These are phyloP conservation scores for Neodidymelliopsis sp. DNA, from an alignment of 2,329 filamentous ascomycete species.

Conservation along the genomic window DNA sequence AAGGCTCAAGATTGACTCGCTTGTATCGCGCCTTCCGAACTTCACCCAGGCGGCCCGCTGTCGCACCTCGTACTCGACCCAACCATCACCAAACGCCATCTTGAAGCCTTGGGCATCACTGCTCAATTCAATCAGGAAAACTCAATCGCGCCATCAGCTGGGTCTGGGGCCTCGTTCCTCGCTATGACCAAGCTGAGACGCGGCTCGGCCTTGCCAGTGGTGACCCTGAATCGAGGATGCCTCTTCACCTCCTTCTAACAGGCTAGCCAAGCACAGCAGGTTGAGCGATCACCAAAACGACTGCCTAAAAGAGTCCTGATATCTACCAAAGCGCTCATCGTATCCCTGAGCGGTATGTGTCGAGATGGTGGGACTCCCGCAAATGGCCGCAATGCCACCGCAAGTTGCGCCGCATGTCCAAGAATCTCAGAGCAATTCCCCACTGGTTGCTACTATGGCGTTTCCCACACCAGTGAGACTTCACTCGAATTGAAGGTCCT, in stretches of 20 bases:
- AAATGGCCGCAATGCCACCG: slow-evolving; percentile 13
- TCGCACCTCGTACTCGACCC: slow-evolving; percentile 11
- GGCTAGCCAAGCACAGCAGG: slow-evolving; percentile 4
- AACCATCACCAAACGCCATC: not conserved
- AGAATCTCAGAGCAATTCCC: not conserved
- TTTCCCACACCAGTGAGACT: slow-evolving; percentile 1
- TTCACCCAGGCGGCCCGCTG: slow-evolving; percentile 15
- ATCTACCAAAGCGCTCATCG: slow-evolving; percentile 9
- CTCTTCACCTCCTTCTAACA: slow-evolving; percentile 3
- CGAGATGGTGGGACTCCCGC: slow-evolving; percentile 14
- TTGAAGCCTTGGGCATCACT: slow-evolving; percentile 13
- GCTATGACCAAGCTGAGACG: slow-evolving; percentile 3
- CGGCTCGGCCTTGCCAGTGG: slow-evolving; percentile 7
- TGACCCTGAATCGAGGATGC: slow-evolving; percentile 5
- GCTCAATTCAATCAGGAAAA: not conserved
- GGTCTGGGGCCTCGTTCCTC: slow-evolving; percentile 3
- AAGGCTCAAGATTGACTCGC: slow-evolving; percentile 3
- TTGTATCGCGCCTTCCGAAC: slow-evolving; percentile 5
- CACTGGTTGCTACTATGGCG: slow-evolving; percentile 5
- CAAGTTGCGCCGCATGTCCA: not conserved
- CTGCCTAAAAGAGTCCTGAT: slow-evolving; percentile 5
- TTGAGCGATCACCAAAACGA: slow-evolving; percentile 9
- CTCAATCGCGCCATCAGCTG: slow-evolving; percentile 2
- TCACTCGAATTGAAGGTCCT: not conserved
- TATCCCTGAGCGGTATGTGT: slow-evolving; percentile 10